Percentiles rank a stretch among this genome's conserved stretches.
Conservation (phyloP, 2,329 filamentous ascomycete genomes). For the Diplodia intermedia region DNA sequence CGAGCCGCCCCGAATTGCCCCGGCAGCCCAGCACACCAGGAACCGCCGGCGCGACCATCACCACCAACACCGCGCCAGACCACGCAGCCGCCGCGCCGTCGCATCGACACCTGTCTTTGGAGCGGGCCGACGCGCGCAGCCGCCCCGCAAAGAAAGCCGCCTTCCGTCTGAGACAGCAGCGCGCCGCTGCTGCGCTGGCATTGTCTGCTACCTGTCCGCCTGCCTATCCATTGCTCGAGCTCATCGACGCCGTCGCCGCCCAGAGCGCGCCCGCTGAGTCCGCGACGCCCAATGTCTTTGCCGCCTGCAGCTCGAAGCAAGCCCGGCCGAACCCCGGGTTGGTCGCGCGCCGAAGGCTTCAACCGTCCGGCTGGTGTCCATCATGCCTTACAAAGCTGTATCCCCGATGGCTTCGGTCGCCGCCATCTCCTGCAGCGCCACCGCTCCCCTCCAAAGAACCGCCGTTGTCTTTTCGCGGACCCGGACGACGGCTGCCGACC, state of each 20-base stretch:
- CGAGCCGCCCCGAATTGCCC: not conserved
- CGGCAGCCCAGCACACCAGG: not conserved
- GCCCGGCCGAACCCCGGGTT: conserved; percentile 49
- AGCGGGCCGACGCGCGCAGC: not conserved
- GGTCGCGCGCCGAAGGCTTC: conserved; percentile 52
- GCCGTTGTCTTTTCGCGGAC: conserved; percentile 54
- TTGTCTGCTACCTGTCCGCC: conserved; percentile 6
- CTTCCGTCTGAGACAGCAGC: conserved; percentile 1
- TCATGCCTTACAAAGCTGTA: conserved; percentile 48
- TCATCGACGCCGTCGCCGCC: conserved; percentile 36
- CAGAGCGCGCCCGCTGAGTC: conserved; percentile 46
- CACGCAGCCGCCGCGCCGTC: not conserved
- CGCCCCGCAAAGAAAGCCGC: not conserved
- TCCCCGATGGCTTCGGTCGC: conserved; percentile 48
- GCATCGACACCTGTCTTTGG: too few relatives aligned
- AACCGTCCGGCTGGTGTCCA: conserved; percentile 53
- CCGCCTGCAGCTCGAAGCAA: conserved; percentile 51
- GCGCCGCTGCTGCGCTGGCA: not conserved
- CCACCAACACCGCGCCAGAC: not conserved
- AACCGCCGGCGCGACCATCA: conserved; percentile 1
- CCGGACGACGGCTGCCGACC: conserved; percentile 34
- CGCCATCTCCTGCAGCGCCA: conserved; percentile 48
- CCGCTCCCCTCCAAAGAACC: conserved; percentile 48
- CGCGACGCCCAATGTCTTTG: conserved; percentile 51
- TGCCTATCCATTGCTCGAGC: not conserved